A percentile compares a stretch with the other conserved stretches of the same genome.
Conservation (phyloP, 2,329 filamentous ascomycete species). For the Mycogone perniciosa region DNA sequence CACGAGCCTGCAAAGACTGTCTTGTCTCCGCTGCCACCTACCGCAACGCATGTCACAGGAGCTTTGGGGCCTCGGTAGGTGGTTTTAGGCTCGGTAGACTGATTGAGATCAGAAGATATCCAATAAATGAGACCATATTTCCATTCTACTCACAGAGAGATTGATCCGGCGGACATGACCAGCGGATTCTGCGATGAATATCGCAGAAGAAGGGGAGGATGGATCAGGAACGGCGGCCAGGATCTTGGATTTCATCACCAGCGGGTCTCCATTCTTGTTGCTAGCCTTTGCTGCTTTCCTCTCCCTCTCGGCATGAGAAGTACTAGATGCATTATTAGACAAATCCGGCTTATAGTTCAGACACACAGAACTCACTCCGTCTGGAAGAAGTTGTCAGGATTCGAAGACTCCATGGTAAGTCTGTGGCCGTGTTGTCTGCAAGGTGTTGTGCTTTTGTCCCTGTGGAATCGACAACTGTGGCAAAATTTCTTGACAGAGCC, state of each 20-base stretch:
- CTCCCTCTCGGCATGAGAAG: constrained; percentile 9
- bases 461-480: too few relatives aligned
- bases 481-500: too few relatives aligned
- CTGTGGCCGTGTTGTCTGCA: not conserved
- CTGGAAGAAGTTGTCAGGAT: constrained; percentile 84
- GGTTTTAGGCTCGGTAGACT: constrained; percentile 27
- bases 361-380: constrained; percentile 60
- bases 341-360: not conserved
- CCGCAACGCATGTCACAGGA: constrained; percentile 71
- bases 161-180: constrained; percentile 69
- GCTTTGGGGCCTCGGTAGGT: constrained; percentile 69
- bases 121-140: not conserved
- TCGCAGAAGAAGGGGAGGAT: constrained; percentile 44
- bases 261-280: constrained; percentile 78
- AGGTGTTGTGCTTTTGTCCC: too few relatives aligned
- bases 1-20: constrained; percentile 83
- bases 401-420: constrained; percentile 59
- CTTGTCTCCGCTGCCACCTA: constrained; percentile 49
- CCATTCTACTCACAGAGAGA: constrained; percentile 55
- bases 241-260: constrained; percentile 78
- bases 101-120: not conserved
- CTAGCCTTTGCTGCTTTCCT: constrained; percentile 62
- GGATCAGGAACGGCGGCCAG: constrained; percentile 68
- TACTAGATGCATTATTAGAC: not conserved
- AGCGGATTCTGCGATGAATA: constrained; percentile 84